These are phyloP conservation scores for Chrysanthemum makinoi DNA, from an alignment of 129 eudicot species.

Conservation along the genomic window DNA sequence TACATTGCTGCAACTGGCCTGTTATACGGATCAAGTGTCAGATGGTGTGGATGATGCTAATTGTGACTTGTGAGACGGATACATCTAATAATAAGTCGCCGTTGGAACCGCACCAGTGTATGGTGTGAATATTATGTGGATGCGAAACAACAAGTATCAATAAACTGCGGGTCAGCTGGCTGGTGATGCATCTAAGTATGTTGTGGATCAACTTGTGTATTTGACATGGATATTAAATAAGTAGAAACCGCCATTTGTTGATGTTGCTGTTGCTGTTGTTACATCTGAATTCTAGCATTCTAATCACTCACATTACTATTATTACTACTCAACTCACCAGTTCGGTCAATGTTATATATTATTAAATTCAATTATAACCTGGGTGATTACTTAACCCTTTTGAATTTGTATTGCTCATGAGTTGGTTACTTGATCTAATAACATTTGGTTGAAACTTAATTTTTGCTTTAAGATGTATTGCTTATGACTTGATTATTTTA, in stretches of 20 bases:
- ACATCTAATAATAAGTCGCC: constrained; percentile 57
- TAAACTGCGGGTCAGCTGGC: constrained; percentile 54
- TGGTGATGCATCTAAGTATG: constrained; percentile 68
- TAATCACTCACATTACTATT: constrained; percentile 35
- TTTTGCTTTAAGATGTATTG: too few relatives aligned
- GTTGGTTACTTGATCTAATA: too few relatives aligned
- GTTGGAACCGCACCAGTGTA: constrained; percentile 64
- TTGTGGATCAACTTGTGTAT: constrained; percentile 50
- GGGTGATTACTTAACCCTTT: too few relatives aligned
- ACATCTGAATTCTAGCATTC: constrained; percentile 51
- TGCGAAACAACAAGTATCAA: constrained; percentile 48
- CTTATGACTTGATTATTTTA: too few relatives aligned
- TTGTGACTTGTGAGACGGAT: constrained; percentile 50
- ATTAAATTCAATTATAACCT: too few relatives aligned
- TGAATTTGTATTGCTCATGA: too few relatives aligned
- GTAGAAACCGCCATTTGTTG: constrained; percentile 54
- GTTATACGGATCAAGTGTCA: constrained; percentile 53
- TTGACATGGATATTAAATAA: constrained; percentile 43
- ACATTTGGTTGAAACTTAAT: too few relatives aligned
- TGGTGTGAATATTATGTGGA: constrained; percentile 56
- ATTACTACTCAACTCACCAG: constrained; percentile 26
- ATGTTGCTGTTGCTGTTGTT: constrained; percentile 35
- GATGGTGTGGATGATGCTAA: constrained; percentile 57
- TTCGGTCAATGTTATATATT: too few relatives aligned
- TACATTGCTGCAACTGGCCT: constrained; percentile 34